Conservation (phyloP, 169 alveolate species). For the Eimeria necatrix region DNA sequence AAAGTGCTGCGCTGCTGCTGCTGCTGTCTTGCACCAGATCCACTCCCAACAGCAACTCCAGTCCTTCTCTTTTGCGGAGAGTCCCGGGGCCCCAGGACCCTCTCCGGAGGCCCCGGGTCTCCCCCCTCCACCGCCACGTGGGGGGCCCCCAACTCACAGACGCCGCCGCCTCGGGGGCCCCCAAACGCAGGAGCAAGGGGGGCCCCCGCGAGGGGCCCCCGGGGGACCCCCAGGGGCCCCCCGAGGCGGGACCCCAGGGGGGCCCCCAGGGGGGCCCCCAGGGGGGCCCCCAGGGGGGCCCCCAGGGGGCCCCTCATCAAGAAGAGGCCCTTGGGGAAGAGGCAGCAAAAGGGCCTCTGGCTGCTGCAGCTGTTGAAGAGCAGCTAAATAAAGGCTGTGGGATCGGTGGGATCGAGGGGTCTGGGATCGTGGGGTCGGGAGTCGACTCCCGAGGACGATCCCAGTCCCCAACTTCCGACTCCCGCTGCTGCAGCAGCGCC, state of each 20-base stretch:
- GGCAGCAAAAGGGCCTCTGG: not conserved
- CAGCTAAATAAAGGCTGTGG: not conserved
- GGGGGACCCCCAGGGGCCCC: too few species aligned
- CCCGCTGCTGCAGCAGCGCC: not conserved
- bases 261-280: too few species aligned
- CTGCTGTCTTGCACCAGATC: not conserved
- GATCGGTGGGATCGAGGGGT: not conserved
- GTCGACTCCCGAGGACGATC: too few species aligned
- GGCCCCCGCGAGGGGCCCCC: too few species aligned
- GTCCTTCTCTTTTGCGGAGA: not conserved
- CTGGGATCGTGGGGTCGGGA: too few species aligned
- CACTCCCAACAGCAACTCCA: not conserved
- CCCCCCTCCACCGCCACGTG: not conserved
- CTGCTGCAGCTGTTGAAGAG: not conserved
- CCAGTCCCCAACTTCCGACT: not conserved
- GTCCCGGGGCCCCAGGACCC: slow-evolving; percentile 32
- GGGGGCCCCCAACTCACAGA: not conserved
- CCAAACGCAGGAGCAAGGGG: too few species aligned
- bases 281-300: too few species aligned
- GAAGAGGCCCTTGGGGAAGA: not conserved
- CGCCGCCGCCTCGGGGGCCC: not conserved
- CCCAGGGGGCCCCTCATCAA: slow-evolving; percentile 2
- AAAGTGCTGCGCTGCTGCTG: not conserved
- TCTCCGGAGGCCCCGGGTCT: slow-evolving; percentile 34
- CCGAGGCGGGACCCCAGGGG: too few species aligned